Conservation (phyloP, 2,329 filamentous ascomycete genomes). For the Byssochlamys sp. region DNA sequence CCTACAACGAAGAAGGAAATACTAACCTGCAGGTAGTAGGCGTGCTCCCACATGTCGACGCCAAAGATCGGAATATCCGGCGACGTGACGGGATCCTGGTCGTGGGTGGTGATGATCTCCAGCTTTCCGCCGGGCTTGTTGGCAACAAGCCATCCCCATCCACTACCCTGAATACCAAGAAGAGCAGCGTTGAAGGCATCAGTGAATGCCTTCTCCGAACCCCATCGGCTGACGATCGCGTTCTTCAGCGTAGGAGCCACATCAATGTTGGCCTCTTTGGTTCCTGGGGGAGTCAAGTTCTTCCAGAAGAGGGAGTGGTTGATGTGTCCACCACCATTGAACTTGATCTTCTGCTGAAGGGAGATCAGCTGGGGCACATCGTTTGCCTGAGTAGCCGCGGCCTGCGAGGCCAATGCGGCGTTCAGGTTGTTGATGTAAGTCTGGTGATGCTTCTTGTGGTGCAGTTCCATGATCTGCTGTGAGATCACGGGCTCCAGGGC, state of each 20-base stretch:
- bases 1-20: not conserved
- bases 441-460: conserved; percentile 88
- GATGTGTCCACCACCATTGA: conserved; percentile 85
- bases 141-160: conserved; percentile 79
- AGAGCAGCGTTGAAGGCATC: conserved; percentile 57
- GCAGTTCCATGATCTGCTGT: conserved; percentile 85
- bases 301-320: conserved; percentile 93
- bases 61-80: conserved; percentile 68
- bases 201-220: conserved; percentile 57
- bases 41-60: conserved; percentile 89
- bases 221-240: conserved; percentile 58
- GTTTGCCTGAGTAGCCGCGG: conserved; percentile 44
- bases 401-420: conserved; percentile 58
- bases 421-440: conserved; percentile 87
- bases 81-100: conserved; percentile 73
- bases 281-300: conserved; percentile 58
- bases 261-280: conserved; percentile 47
- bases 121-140: conserved; percentile 50
- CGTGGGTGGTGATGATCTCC: conserved; percentile 69
- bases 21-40: conserved; percentile 69
- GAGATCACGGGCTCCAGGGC: conserved; percentile 75
- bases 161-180: conserved; percentile 67
- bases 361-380: conserved; percentile 57
- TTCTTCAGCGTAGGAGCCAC: conserved; percentile 47
- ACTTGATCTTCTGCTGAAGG: conserved; percentile 65